Evolutionary conservation across 1,139 yeast species (phyloP), one percentile per base, ranked within the genome.

Genomic region (Candida neerlandica): DNA sequence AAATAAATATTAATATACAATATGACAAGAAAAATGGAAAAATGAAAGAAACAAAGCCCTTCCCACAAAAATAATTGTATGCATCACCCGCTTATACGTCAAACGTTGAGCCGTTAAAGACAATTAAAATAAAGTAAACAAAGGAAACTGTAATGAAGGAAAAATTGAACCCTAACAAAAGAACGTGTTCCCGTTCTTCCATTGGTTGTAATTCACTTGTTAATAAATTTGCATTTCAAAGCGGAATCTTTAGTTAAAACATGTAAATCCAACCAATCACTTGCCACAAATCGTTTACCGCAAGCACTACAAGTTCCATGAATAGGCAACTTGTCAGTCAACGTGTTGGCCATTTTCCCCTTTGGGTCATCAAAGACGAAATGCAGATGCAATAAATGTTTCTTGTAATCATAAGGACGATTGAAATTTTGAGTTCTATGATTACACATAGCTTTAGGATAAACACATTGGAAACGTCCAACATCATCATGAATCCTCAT

Each of bases 321-420:
- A 41, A 73, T 55, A 1, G 78, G 78, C 21, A 75, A 58, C 53
- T 75, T 76, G 47, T 75, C 80, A 0, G 78, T 74, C 50, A 76
- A 65, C 23, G 75, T 76, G 45, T 71, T 70, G 1, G 77, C 75
- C 2, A 72, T 58, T 51, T 71, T 73, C 11, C 78, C 79, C 50
- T 65, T 63, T 16, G 78, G 75, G 53, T 75, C 77, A 54, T 76
- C 80, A 51, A 76, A 76, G 47, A 60, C 63, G 58, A 76, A 76
- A 55, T 76, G 81, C 55, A 70, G 67, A 53, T 75, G 79, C 38
- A 76, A 64, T 46, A 76, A 61, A 55, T 76, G 81, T 50, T 76
- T 76, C 53, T 76, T 76, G 64, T 73, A 76, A 58, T 76, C 81
- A 55, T 76, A 76, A 1, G 81, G 81, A 41, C 81, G 64, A 57